Conservation (phyloP, 345 rosid species). For the Anastatica hierochuntica region DNA sequence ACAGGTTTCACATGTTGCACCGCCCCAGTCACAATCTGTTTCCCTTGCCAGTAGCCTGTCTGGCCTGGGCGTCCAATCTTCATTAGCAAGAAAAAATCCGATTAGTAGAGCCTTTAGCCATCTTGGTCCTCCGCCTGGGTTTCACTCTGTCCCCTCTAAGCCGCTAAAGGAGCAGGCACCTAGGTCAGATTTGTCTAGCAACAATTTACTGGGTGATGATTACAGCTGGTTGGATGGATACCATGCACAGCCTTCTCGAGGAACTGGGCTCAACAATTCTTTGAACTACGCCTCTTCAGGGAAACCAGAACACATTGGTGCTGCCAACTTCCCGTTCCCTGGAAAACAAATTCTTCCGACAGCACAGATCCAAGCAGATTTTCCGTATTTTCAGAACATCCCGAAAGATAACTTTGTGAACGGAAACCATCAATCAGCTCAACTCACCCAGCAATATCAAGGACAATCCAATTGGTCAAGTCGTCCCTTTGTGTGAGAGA, state of each 20-base stretch:
- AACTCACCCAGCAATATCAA: slow-evolving; percentile 64
- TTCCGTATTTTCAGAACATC: slow-evolving; percentile 36
- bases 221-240: slow-evolving; percentile 99
- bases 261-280: slow-evolving; percentile 35
- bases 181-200: slow-evolving; percentile 26
- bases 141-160: slow-evolving; percentile 56
- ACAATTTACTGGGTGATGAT: slow-evolving; percentile 50
- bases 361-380: slow-evolving; percentile 40
- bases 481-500: slow-evolving; percentile 81
- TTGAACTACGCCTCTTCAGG: slow-evolving; percentile 35
- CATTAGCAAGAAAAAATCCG: slow-evolving; percentile 48
- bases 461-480: slow-evolving; percentile 73
- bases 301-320: slow-evolving; percentile 35
- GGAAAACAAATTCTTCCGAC: slow-evolving; percentile 61
- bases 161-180: slow-evolving; percentile 38
- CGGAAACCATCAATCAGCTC: slow-evolving; percentile 43
- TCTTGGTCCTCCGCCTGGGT: slow-evolving; percentile 96
- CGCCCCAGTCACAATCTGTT: slow-evolving; percentile 12
- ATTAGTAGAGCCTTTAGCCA: slow-evolving; percentile 68
- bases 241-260: slow-evolving; percentile 46
- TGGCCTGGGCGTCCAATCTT: slow-evolving; percentile 33
- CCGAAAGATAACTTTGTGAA: too few relatives aligned
- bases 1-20: slow-evolving; percentile 16
- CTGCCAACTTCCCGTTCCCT: slow-evolving; percentile 74
- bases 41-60: slow-evolving; percentile 48